Conservation (phyloP, 768 basidiomycete species). For the Tulasnella sp. region DNA sequence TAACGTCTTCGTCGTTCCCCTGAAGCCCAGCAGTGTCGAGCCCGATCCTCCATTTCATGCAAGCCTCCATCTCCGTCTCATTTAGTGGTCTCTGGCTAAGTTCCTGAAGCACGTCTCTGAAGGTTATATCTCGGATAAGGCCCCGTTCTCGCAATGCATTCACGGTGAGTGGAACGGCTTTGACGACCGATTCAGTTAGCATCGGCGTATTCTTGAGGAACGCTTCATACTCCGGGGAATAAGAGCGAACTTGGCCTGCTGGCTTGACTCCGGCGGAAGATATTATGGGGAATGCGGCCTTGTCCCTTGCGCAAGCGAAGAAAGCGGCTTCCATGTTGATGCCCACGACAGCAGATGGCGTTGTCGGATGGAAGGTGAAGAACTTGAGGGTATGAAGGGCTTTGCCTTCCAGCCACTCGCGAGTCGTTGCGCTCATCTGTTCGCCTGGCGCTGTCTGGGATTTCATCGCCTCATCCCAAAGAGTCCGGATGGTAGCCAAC, state of each 20-base stretch:
- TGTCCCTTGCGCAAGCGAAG: conserved; percentile 48
- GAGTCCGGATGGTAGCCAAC: conserved; percentile 48
- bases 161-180: conserved; percentile 53
- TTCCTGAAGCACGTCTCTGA: conserved; percentile 75
- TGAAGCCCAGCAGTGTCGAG: conserved; percentile 34
- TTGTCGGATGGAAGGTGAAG: conserved; percentile 83
- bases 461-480: conserved; percentile 49
- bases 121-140: conserved; percentile 65
- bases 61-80: conserved; percentile 68
- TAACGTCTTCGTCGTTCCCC: conserved; percentile 36
- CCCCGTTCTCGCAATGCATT: conserved; percentile 51
- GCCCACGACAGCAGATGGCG: conserved; percentile 76
- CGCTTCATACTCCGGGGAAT: conserved; percentile 55
- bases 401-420: conserved; percentile 45
- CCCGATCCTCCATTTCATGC: conserved; percentile 77
- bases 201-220: conserved; percentile 77
- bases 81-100: conserved; percentile 60
- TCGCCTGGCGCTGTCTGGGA: conserved; percentile 29
- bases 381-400: conserved; percentile 77
- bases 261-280: conserved; percentile 65
- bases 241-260: conserved; percentile 61
- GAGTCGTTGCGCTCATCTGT: conserved; percentile 21
- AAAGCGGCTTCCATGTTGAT: conserved; percentile 65
- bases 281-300: conserved; percentile 54
- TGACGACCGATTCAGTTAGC: conserved; percentile 52